phyloP scores from a whole-genome alignment of 148 eudicot genomes.

The Mesembryanthemum crystallinum region DNA sequence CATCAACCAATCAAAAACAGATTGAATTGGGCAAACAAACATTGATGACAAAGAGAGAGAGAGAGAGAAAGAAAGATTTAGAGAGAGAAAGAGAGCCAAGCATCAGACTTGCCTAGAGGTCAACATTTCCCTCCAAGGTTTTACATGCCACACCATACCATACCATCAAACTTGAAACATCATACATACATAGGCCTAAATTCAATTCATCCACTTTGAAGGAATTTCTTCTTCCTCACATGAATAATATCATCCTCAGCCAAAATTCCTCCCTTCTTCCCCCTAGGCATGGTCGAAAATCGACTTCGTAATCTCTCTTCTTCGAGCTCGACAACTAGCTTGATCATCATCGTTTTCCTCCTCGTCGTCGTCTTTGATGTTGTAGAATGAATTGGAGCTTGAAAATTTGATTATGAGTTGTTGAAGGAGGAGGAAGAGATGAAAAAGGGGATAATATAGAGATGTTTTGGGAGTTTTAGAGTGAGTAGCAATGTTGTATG shows the following conservation, averaged over 20 bases:
- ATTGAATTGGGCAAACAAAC: not conserved
- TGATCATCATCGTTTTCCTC: not conserved
- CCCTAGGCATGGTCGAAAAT: not conserved
- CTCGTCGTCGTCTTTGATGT: not conserved
- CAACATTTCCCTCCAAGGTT: constrained; percentile 35
- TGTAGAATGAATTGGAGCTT: not conserved
- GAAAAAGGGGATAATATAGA: not conserved
- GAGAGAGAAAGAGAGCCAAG: constrained; percentile 32
- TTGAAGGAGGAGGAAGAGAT: not conserved
- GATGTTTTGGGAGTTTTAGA: constrained; percentile 19
- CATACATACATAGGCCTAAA: not conserved
- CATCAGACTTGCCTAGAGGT: constrained; percentile 45
- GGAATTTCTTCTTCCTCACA: constrained; percentile 16
- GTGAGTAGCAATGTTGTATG: not conserved
- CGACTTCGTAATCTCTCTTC: constrained; percentile 10
- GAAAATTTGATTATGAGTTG: not conserved
- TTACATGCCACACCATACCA: not conserved
- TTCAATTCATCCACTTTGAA: not conserved
- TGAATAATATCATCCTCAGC: constrained; percentile 6
- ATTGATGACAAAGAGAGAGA: not conserved
- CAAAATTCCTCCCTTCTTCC: constrained; percentile 10
- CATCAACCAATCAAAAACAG: constrained; percentile 3
- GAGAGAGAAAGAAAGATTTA: constrained; percentile 7
- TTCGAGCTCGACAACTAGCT: not conserved
- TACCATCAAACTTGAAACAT: too few species aligned